Percentiles rank a stretch among this genome's conserved stretches.
These are phyloP conservation scores for Chaetomium cochliodes DNA, from an alignment of 495 filamentous ascomycete genomes.

Conservation along the genomic window DNA sequence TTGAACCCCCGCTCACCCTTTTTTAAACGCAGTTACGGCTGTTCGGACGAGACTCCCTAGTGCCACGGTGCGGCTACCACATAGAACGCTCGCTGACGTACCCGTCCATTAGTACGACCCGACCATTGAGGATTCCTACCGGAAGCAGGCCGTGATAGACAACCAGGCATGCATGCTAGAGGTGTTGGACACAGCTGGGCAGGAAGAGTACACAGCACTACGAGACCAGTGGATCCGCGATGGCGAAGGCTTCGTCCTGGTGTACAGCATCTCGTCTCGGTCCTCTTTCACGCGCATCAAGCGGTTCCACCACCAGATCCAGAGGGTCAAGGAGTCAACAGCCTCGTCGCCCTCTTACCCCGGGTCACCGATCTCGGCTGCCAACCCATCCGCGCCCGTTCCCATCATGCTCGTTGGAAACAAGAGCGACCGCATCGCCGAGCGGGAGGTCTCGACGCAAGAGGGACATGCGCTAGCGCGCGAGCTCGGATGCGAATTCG, in stretches of 20 bases:
- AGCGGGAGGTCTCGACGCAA: conserved; percentile 93
- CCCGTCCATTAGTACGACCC: conserved; percentile 69
- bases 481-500: conserved; percentile 93
- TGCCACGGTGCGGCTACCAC: conserved; percentile 15
- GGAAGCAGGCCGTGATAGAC: conserved; percentile 98
- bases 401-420: conserved; percentile 99
- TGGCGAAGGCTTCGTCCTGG: conserved; percentile 94
- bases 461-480: conserved; percentile 90
- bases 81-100: conserved; percentile 29
- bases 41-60: background rate
- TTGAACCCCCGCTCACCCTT: background rate
- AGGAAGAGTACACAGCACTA: conserved; percentile 97
- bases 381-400: conserved; percentile 60
- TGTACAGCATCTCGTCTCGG: conserved; percentile 96
- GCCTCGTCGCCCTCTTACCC: conserved; percentile 72
- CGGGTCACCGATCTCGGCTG: conserved; percentile 56
- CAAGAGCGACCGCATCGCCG: conserved; percentile 94
- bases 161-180: conserved; percentile 97
- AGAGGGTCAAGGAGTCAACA: conserved; percentile 92
- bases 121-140: conserved; percentile 95
- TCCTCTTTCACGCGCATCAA: conserved; percentile 93
- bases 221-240: conserved; percentile 98
- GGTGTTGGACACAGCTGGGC: conserved; percentile 96
- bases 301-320: conserved; percentile 93
- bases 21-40: background rate